phyloP scores from a whole-genome alignment of 2,329 filamentous ascomycete genomes.

The Cordyceps tenuipes region DNA sequence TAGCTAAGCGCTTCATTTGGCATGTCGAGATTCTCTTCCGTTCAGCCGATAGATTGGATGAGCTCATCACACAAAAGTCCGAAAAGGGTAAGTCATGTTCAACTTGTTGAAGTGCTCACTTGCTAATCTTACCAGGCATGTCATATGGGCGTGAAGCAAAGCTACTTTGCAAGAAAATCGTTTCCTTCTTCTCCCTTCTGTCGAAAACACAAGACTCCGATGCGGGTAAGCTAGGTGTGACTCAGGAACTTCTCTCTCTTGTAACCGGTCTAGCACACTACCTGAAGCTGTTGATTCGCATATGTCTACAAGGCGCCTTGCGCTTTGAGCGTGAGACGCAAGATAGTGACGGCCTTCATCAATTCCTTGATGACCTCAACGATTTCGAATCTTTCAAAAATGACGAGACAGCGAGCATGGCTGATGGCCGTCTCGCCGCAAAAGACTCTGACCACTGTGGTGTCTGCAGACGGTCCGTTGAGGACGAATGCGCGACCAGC shows the following conservation, averaged over 20 bases:
- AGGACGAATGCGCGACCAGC: constrained; percentile 79
- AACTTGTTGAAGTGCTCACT: no score
- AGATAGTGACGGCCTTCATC: constrained; percentile 65
- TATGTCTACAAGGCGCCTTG: constrained; percentile 87
- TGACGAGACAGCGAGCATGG: constrained; percentile 58
- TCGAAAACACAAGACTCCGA: constrained; percentile 91
- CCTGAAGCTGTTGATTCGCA: constrained; percentile 91
- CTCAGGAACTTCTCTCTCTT: constrained; percentile 93
- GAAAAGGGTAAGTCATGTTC: constrained; percentile 58
- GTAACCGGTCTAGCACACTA: constrained; percentile 96
- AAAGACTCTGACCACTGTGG: constrained; percentile 79
- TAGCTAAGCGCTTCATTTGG: constrained; percentile 91
- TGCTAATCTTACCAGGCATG: constrained; percentile 47
- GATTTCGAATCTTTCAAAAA: constrained; percentile 71
- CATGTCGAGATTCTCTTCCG: constrained; percentile 91
- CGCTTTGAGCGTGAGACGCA: constrained; percentile 80
- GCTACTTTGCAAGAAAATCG: constrained; percentile 98
- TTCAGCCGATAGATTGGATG: constrained; percentile 78
- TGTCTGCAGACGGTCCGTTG: constrained; percentile 76
- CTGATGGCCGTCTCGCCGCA: constrained; percentile 59
- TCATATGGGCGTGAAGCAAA: constrained; percentile 96
- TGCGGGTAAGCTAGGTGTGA: constrained; percentile 87
- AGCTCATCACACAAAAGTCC: constrained; percentile 56
- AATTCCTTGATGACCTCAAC: constrained; percentile 75
- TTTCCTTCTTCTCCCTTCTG: constrained; percentile 90